Evolutionary conservation across 345 rosid species (phyloP), one percentile per base, ranked within the genome.

Genomic region (Alliaria petiolata): DNA sequence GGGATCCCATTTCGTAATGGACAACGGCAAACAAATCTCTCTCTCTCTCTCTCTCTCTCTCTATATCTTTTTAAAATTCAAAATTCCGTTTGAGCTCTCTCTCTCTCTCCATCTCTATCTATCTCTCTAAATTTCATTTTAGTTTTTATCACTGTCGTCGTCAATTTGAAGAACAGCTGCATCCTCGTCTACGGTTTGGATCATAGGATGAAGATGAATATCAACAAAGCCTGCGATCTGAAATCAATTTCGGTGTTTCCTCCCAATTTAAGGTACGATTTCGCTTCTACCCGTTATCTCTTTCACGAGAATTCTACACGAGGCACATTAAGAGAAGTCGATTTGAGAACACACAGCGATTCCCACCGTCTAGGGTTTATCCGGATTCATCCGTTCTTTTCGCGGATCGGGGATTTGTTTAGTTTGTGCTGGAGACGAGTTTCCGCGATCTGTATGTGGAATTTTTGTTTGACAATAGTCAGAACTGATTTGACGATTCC

Each of bases 161-260:
- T 25, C 19, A 55, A 13, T 55, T 56, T 12, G 77, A 65, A 73
- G 65, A 62, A 16, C 2, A 42, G 49, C 33, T 34, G 64, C 64
- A 31, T 64, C 43, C 0, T 64, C 57, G 26, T 52, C 44, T 49
- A 20, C 25, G 30, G 19, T 12, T 46, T 25, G 14, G 75, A 74
- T 62, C 63, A 0, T 7, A 10, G 8, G 74, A 89, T 86, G 97
- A 95, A 91, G 85, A 76, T 89, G 96, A 95, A 92, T 82, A 85
- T 90, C 82, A 92, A 92, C 83, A 88, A 81, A 84, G 96, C 87
- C 20, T 86, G 84, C 83, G 98, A 88, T 75, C 92, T 90, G 76
- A 87, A 76, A 76, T 92, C 98, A 68, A 87, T 92, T 38, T 88
- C 97, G 11, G 95, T 90, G 50, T 81, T 95, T 73, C 97, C 98